Percentiles rank a stretch among this genome's conserved stretches.
These are phyloP conservation scores for Hymenoscyphus albidus DNA, from an alignment of 2,329 filamentous ascomycete species.

Conservation along the genomic window DNA sequence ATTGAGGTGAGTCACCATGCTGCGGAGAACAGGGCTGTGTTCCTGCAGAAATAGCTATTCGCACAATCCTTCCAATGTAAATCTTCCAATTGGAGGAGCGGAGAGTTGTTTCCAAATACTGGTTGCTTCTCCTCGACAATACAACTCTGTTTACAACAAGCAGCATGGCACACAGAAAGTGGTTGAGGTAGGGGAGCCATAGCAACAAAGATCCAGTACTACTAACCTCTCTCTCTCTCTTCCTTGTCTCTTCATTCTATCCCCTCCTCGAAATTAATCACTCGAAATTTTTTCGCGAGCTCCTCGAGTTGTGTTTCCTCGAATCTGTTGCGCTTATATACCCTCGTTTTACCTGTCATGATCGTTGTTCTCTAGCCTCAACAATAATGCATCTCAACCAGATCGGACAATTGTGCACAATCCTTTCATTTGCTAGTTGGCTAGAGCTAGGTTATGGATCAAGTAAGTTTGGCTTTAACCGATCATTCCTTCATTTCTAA, in stretches of 20 bases:
- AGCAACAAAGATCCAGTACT: neutral
- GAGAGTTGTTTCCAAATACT: neutral
- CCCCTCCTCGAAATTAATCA: neutral
- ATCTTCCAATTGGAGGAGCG: neutral
- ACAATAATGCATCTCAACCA: neutral
- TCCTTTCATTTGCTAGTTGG: neutral
- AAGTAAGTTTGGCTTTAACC: neutral
- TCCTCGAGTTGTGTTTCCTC: neutral
- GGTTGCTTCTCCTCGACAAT: neutral
- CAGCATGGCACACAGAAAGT: neutral
- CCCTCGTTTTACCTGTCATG: neutral
- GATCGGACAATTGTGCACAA: neutral
- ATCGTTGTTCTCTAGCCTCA: neutral
- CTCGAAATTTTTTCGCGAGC: neutral
- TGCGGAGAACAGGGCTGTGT: neutral
- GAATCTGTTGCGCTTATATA: neutral
- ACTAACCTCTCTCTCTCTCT: neutral
- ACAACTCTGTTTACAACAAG: neutral
- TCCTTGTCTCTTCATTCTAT: neutral
- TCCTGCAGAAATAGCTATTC: neutral
- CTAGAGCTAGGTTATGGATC: constrained; percentile 4
- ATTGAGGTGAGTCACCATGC: neutral
- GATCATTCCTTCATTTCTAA: constrained; percentile 1
- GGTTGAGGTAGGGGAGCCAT: neutral
- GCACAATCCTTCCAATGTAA: neutral